Evolutionary conservation across 192 early-diverging fungal species (phyloP).

Genomic region (Globomyces pollinis-pini): DNA sequence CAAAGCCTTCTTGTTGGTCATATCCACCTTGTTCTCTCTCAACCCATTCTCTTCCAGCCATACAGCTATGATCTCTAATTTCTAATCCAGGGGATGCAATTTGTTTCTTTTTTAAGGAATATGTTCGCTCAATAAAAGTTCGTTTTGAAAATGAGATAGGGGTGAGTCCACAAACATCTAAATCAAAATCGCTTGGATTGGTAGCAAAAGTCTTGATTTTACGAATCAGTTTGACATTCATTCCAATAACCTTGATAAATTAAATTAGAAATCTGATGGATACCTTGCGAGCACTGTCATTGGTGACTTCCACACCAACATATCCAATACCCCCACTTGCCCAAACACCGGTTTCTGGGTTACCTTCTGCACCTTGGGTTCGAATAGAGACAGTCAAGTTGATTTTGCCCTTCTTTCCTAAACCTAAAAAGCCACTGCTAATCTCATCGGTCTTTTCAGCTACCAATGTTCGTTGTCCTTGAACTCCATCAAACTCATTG

Average conservation of each 20-base stretch:
- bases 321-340: slow-evolving; percentile 23
- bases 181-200: neutral
- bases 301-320: slow-evolving; percentile 30
- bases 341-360: slow-evolving; percentile 10
- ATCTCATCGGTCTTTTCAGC: slow-evolving; percentile 9
- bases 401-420: slow-evolving; percentile 27
- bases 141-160: slow-evolving; percentile 31
- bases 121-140: slow-evolving; percentile 18
- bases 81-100: neutral
- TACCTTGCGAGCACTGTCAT: slow-evolving; percentile 26
- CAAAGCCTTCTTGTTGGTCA: neutral
- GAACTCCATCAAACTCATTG: slow-evolving; percentile 13
- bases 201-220: slow-evolving; percentile 35
- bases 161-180: slow-evolving; percentile 2
- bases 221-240: slow-evolving; percentile 29
- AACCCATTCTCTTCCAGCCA: slow-evolving; percentile 1
- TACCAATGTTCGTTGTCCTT: slow-evolving; percentile 6
- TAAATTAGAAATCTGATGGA: neutral
- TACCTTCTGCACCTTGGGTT: slow-evolving; percentile 2
- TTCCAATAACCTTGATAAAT: slow-evolving; percentile 16
- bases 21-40: neutral
- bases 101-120: neutral
- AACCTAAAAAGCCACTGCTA: slow-evolving; percentile 17
- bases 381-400: slow-evolving; percentile 16
- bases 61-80: slow-evolving; percentile 2